Base-by-base conservation (phyloP, 352 stramenopile species). In the Pythium brachiatum region DNA sequence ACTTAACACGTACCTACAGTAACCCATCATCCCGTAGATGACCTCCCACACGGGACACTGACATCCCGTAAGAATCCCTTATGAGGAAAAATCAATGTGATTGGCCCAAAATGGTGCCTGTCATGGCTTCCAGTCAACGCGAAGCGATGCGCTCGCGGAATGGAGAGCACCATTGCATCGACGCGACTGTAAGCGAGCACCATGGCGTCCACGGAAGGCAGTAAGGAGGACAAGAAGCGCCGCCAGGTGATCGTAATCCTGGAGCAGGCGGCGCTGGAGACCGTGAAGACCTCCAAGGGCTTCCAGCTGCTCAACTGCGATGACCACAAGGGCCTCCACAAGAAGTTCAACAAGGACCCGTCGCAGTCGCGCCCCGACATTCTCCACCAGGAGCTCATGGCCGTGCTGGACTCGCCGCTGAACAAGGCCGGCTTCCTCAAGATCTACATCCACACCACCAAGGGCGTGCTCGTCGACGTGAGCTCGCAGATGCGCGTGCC, bases 231-330 rank as follows among this genome's bases (percentile, higher is more conserved):
- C 61, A 76, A 86, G 57, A 88, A 94, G 66, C 78, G 85, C 59
- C 85, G 85, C 16, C 86, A 98, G 66, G 86, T 99, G 63, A 98
- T 99, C 60, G 83, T 99, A 39, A 90, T 99, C 57, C 82, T 99
- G 50, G 97, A 99, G 78, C 91, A 99, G 74, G 98, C 98, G 38
- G 94, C 88, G 51, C 84, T 99, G 36, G 98, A 99, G 87, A 99
- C 97, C 27, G 97, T 99, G 32, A 99, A 99, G 86, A 99, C 98
- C 41, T 97, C 94, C 55, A 98, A 98, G 66, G 92, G 98, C 51
- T 99, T 99, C 73, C 96, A 99, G 80, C 83, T 99, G 60, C 89
- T 99, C 38, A 99, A 99, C 84, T 99, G 97, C 70, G 98, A 99
- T 75, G 98, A 99, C 83, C 97, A 99, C 76, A 95, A 96, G 60